A percentile compares a stretch with the other conserved stretches of the same genome.
Evolutionary conservation across 2,329 filamentous ascomycete genomes (phyloP).

Genomic region (Capronia americana): DNA sequence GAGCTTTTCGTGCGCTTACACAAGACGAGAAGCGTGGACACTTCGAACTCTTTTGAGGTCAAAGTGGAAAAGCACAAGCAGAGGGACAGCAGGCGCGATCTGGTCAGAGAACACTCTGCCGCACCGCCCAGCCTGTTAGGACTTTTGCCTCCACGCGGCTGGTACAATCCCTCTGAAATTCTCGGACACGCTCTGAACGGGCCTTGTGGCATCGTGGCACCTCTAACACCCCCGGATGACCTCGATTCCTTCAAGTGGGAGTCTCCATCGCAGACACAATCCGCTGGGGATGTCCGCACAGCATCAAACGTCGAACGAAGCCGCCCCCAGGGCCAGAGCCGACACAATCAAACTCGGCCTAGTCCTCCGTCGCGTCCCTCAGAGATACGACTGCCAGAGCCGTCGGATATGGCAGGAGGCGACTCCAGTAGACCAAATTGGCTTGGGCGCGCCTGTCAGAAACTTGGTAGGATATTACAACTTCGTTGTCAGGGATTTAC

Average conservation of each 20-base stretch:
- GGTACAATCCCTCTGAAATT: constrained; percentile 17
- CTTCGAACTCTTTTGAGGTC: not conserved
- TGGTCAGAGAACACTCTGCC: constrained; percentile 3
- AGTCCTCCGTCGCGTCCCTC: constrained; percentile 29
- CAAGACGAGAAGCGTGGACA: constrained; percentile 11
- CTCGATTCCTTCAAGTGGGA: constrained; percentile 43
- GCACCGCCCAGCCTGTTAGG: constrained; percentile 8
- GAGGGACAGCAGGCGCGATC: not conserved
- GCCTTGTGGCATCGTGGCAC: constrained; percentile 30
- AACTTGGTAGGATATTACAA: constrained; percentile 26
- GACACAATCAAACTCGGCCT: constrained; percentile 19
- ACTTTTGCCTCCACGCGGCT: constrained; percentile 22
- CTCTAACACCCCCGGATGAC: constrained; percentile 38
- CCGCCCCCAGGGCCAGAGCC: constrained; percentile 3
- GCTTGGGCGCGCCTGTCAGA: constrained; percentile 31
- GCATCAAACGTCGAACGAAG: constrained; percentile 17
- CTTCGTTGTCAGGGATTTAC: constrained; percentile 3
- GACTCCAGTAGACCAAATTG: constrained; percentile 25
- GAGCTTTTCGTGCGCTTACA: constrained; percentile 13
- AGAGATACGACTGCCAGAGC: constrained; percentile 32
- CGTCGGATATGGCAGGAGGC: constrained; percentile 23
- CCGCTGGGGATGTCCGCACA: constrained; percentile 20
- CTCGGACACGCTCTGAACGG: constrained; percentile 19
- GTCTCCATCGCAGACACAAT: constrained; percentile 13
- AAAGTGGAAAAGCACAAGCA: constrained; percentile 2